Evolutionary conservation across 805 yeast species (phyloP), one percentile per base, ranked within the genome.

Genomic region (Candida quercuum): DNA sequence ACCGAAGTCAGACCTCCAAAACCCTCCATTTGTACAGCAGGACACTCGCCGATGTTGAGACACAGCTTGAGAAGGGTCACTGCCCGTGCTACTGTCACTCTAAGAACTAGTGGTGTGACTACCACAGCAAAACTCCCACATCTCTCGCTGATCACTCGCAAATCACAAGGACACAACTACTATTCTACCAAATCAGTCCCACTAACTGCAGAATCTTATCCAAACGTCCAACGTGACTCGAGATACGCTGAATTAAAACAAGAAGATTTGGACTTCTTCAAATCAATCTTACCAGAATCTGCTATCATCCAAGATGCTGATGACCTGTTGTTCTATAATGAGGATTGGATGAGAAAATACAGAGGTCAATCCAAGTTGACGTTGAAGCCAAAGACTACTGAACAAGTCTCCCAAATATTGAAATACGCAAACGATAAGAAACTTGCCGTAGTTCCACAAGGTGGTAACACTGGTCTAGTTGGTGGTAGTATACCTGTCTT

Each of bases 391-490:
- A 82, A 79, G 51, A 73, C 84, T 12, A 76, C 86, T 3, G 78
- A 81, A 44, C 89, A 89, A 59, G 81, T 91, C 14, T 71, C 89
- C 2, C 55, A 76, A 49, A 86, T 91, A 44, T 56, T 91, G 55
- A 78, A 76, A 57, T 82, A 87, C 62, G 86, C 96, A 67, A 83
- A 84, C 54, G 85, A 80, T 22, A 62, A 78, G 34, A 75, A 72
- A 42, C 61, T 89, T 21, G 96, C 97, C 0, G 78, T 89, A 33
- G 95, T 87, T 9, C 97, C 98, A 13, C 97, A 91, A 64, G 96
- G 97, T 56, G 98, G 98, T 49, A 89, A 91, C 63, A 91, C 97
- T 1, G 96, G 96, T 20, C 71, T 89, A 32, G 98, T 89, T 29
- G 98, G 97, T 46, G 98, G 97, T 5, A 83, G 95, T 5, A 76